A percentile compares a stretch with the other conserved stretches of the same genome.
Conservation (phyloP, 106 monocot genomes). For the Xerophyta viscosa region DNA sequence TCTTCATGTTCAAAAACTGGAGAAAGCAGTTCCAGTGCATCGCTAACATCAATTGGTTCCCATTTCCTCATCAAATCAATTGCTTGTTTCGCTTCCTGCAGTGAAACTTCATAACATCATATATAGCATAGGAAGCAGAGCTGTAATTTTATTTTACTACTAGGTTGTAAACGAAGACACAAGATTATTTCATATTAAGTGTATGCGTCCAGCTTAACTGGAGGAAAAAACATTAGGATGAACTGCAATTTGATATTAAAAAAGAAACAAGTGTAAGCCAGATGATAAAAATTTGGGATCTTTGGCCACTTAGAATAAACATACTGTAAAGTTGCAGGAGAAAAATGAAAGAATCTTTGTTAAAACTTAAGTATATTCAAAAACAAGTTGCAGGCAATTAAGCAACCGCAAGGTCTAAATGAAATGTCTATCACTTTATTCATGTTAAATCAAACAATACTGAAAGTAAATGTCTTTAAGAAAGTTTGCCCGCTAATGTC, state of each 20-base stretch:
- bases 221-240: neutral
- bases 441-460: no score
- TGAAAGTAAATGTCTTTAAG: no score
- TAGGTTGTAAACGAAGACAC: neutral
- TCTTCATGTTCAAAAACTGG: slow-evolving; percentile 92
- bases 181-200: neutral
- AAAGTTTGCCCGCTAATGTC: no score
- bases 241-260: neutral
- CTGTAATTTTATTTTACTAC: neutral
- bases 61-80: slow-evolving; percentile 90
- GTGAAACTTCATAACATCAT: neutral
- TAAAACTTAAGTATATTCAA: no score
- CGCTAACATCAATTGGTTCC: slow-evolving; percentile 92
- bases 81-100: slow-evolving; percentile 94
- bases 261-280: neutral
- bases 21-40: slow-evolving; percentile 87
- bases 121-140: neutral
- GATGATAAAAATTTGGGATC: neutral
- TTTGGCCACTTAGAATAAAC: neutral
- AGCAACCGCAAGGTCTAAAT: no score
- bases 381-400: no score
- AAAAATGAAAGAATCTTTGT: no score
- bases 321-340: no score
- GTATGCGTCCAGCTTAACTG: neutral
- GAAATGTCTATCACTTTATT: no score